phyloP scores from a whole-genome alignment of 2,329 filamentous ascomycete genomes.

The Aulographum hederae region DNA sequence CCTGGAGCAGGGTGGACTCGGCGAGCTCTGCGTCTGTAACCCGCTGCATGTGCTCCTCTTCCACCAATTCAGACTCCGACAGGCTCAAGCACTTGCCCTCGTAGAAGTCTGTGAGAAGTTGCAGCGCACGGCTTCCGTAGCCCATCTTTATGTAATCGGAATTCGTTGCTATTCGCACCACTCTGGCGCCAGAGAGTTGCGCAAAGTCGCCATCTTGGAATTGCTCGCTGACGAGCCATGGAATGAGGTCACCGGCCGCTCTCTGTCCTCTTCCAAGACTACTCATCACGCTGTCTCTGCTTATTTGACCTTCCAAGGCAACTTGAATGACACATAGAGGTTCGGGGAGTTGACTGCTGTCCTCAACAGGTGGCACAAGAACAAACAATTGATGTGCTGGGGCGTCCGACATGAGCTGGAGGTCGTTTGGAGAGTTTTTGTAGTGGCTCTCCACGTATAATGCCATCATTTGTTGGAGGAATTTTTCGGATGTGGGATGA shows the following conservation, averaged over 20 bases:
- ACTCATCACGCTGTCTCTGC: conserved; percentile 77
- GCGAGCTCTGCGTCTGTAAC: conserved; percentile 71
- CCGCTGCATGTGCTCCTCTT: conserved; percentile 45
- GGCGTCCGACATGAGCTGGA: conserved; percentile 97
- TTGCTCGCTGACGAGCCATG: conserved; percentile 93
- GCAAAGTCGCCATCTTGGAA: conserved; percentile 98
- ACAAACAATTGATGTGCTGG: conserved; percentile 94
- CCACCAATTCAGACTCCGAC: conserved; percentile 48
- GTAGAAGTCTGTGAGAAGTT: conserved; percentile 82
- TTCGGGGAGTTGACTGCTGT: conserved; percentile 58
- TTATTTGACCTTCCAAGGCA: conserved; percentile 86
- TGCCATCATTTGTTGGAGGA: conserved; percentile 95
- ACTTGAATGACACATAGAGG: conserved; percentile 91
- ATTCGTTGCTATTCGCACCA: conserved; percentile 91
- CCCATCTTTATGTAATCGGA: conserved; percentile 87
- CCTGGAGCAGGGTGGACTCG: conserved; percentile 56
- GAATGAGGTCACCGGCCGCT: conserved; percentile 83
- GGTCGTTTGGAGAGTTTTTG: conserved; percentile 93
- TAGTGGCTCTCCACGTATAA: conserved; percentile 95
- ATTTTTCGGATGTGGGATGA: conserved; percentile 91
- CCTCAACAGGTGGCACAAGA: conserved; percentile 71
- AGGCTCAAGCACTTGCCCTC: conserved; percentile 80
- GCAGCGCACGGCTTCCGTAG: conserved; percentile 75
- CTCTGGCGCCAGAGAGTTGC: conserved; percentile 71
- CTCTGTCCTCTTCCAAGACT: conserved; percentile 76